phyloP scores from a whole-genome alignment of 495 filamentous ascomycete species.

The Penicillium egyptiacum region DNA sequence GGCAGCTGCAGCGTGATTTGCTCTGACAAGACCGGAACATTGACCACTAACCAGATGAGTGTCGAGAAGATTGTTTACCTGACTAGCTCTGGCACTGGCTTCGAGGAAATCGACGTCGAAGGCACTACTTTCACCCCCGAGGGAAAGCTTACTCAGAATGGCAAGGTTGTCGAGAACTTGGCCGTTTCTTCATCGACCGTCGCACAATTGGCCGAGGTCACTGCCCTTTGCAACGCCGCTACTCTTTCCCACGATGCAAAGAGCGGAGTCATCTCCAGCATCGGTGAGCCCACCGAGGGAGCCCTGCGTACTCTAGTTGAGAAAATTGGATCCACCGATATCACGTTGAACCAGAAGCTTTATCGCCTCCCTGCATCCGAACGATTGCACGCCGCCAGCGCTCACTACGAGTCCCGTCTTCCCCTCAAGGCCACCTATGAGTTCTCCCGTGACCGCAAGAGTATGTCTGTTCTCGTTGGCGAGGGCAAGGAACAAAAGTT shows the following conservation, averaged over 20 bases:
- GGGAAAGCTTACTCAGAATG: conserved; percentile 66
- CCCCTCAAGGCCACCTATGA: conserved; percentile 85
- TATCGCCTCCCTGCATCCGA: conserved; percentile 50
- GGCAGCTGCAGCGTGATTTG: conserved; percentile 99
- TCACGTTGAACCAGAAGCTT: conserved; percentile 54
- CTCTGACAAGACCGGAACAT: conserved; percentile 98
- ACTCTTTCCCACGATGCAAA: conserved; percentile 78
- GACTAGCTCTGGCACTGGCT: conserved; percentile 63
- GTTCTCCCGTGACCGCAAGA: conserved; percentile 97
- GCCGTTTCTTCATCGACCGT: conserved; percentile 76
- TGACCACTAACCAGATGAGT: conserved; percentile 99
- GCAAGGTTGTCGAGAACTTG: conserved; percentile 66
- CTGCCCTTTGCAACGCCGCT: conserved; percentile 88
- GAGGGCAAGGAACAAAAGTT: conserved; percentile 68
- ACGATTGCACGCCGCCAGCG: conserved; percentile 74
- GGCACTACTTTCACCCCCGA: conserved; percentile 91
- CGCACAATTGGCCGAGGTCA: conserved; percentile 78
- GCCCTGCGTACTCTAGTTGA: conserved; percentile 88
- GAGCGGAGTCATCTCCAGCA: conserved; percentile 69
- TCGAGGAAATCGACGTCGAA: conserved; percentile 89
- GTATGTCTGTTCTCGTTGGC: conserved; percentile 94
- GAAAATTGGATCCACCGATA: conserved; percentile 79
- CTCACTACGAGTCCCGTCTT: conserved; percentile 75
- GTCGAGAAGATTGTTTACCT: conserved; percentile 90
- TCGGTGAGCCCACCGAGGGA: conserved; percentile 96